Conservation (phyloP, 1,284 basidiomycete species). For the Malassezia yamatoensis region DNA sequence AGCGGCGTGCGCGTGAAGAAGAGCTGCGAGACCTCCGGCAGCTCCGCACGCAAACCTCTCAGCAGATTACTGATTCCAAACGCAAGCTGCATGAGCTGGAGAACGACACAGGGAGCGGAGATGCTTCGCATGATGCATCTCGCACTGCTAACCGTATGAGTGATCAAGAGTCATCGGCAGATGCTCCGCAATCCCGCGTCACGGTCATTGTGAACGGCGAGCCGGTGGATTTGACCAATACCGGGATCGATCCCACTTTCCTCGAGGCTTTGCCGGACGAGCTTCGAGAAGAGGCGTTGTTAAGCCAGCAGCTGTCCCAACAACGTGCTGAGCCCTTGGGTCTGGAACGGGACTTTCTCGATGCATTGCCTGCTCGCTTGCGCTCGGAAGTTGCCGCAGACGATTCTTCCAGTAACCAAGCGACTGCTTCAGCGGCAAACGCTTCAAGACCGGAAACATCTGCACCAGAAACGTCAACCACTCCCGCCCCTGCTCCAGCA, state of each 20-base stretch:
- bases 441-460: neutral
- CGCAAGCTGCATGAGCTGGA: slow-evolving; percentile 26
- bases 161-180: neutral
- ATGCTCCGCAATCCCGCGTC: slow-evolving; percentile 9
- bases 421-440: neutral
- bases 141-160: neutral
- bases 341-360: slow-evolving; percentile 88
- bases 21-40: slow-evolving; percentile 35
- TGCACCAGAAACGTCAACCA: neutral
- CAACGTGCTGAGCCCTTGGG: slow-evolving; percentile 57
- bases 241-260: slow-evolving; percentile 96
- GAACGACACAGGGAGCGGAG: slow-evolving; percentile 18
- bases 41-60: slow-evolving; percentile 37
- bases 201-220: slow-evolving; percentile 64
- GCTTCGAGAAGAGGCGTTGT: slow-evolving; percentile 84
- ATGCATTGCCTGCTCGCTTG: slow-evolving; percentile 89
- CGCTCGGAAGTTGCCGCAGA: slow-evolving; percentile 89
- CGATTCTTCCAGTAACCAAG: neutral
- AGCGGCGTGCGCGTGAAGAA: slow-evolving; percentile 23
- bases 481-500: neutral
- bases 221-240: slow-evolving; percentile 95
- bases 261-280: slow-evolving; percentile 94
- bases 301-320: slow-evolving; percentile 74
- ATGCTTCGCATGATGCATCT: neutral
- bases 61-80: slow-evolving; percentile 41